Evolutionary conservation across 192 early-diverging fungal species (phyloP), one percentile per base, ranked within the genome.

Genomic region (Coemansia sp.): DNA sequence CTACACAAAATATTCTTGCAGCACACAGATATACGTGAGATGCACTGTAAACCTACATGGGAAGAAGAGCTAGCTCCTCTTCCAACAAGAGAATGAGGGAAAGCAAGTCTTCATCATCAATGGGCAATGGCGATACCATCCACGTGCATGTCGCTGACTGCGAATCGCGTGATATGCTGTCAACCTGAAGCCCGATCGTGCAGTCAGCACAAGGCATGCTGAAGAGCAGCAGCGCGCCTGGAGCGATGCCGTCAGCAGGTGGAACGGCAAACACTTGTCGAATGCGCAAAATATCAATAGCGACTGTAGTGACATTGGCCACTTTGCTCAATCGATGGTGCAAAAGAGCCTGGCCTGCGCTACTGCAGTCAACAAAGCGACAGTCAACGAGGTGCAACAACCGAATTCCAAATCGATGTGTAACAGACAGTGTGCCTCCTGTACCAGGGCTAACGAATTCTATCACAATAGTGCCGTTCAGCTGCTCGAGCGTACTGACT

Each of bases 391-490:
- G 56, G 35, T 79, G 70, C 41, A 65, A 18, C 26, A 69, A 11
- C 1, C 63, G 70, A 37, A 79, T 55, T 1, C 76, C 76, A 58
- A 79, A 79, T 6, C 60, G 34, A 15, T 79, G 62, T 35, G 10
- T 17, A 5, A 79, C 67, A 0, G 33, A 34, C n/a, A 79, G 57
- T 22, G 46, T n/a, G 5, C 36, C 50, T 22, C 70, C 70, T 8
- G 76, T 73, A 1, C 76, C 76, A 9, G 76, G 76, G 46, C 70
- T 73, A 12, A 15, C 46, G 40, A 79, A 79, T 33, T 63, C 62
- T 42, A 73, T 48, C 3, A 63, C n/a, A 46, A 79, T 72, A 9
- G 39, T 38, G n/a, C 70, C 63, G n/a, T 52, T 38, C 15, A 79
- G 34, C 29, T 70, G 70, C 7, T 26, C 38, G 32, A 59, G 63